These are phyloP conservation scores for Pseudogymnoascus sp. DNA, from an alignment of 2,329 filamentous ascomycete species.

Conservation along the genomic window DNA sequence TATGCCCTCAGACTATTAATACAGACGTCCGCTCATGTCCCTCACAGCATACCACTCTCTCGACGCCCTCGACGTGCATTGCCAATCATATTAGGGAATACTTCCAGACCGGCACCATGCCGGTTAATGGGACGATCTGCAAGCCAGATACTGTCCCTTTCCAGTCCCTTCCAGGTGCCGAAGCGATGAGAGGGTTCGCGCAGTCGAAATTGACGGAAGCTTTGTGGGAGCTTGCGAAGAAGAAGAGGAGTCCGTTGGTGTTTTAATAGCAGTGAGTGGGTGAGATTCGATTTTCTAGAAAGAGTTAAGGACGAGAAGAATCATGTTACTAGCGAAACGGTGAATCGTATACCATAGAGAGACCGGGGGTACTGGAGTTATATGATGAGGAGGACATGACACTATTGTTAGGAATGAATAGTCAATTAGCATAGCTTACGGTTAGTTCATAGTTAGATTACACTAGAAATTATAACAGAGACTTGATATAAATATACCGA, in stretches of 20 bases:
- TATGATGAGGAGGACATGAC: background rate
- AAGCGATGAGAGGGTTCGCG: background rate
- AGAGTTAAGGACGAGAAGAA: background rate
- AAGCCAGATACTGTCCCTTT: constrained; percentile 40
- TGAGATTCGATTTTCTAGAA: background rate
- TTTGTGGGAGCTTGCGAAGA: background rate
- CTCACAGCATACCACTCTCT: constrained; percentile 40
- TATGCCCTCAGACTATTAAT: background rate
- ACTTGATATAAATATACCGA: background rate
- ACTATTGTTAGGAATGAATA: background rate
- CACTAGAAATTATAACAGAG: background rate
- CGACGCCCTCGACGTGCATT: constrained; percentile 31
- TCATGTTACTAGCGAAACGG: background rate
- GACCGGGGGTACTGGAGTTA: background rate
- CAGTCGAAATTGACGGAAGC: background rate
- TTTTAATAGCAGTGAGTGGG: background rate
- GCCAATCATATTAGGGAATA: constrained; percentile 29
- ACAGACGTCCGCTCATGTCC: background rate
- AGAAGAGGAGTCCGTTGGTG: background rate
- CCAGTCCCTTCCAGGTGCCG: background rate
- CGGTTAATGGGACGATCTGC: constrained; percentile 39
- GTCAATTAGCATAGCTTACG: background rate
- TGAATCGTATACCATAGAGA: background rate
- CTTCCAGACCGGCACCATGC: constrained; percentile 37
- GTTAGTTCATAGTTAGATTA: background rate